Percentiles rank a stretch among this genome's conserved stretches.
These are phyloP conservation scores for Chrysanthemum seticuspe DNA, from an alignment of 129 eudicot species.

Conservation along the genomic window DNA sequence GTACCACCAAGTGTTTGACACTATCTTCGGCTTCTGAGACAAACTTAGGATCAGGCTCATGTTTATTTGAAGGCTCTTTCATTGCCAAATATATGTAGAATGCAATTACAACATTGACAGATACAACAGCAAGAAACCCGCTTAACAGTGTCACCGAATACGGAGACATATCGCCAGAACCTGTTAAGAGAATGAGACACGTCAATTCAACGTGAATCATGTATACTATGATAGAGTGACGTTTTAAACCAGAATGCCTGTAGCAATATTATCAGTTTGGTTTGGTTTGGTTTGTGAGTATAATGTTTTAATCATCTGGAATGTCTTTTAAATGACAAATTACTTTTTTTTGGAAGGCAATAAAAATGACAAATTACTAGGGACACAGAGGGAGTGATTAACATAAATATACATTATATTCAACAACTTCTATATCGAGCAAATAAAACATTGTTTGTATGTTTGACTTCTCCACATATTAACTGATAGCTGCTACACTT, in stretches of 20 bases:
- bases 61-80: conserved; percentile 70
- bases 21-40: conserved; percentile 82
- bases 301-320: no score
- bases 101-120: conserved; percentile 72
- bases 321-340: no score
- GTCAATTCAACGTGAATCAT: background rate
- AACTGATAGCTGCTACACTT: no score
- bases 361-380: no score
- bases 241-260: background rate
- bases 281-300: no score
- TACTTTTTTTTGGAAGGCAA: no score
- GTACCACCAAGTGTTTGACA: conserved; percentile 36
- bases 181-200: conserved; percentile 32
- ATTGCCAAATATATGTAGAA: conserved; percentile 78
- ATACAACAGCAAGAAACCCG: conserved; percentile 80
- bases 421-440: no score
- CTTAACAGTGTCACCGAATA: conserved; percentile 62
- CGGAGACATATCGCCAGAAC: conserved; percentile 52
- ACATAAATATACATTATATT: no score
- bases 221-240: background rate
- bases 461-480: no score
- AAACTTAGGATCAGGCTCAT: conserved; percentile 79
- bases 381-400: no score
- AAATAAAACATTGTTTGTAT: no score
- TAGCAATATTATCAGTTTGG: background rate